Conservation (phyloP, 2,329 filamentous ascomycete species). For the Venturia effusa region DNA sequence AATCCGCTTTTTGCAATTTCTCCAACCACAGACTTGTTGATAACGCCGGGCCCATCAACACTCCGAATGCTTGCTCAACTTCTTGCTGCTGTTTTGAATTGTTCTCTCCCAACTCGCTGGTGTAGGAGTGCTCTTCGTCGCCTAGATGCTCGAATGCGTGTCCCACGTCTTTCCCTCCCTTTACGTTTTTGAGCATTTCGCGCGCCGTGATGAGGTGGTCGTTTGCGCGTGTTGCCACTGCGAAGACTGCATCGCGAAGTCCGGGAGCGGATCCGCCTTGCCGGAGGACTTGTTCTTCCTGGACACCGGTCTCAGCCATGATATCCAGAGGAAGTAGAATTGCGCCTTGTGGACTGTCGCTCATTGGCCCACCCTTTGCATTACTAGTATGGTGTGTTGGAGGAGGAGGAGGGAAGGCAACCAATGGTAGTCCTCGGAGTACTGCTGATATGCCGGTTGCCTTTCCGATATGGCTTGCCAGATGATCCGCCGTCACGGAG, state of each 20-base stretch:
- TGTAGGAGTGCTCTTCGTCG: constrained; percentile 46
- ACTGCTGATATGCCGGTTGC: constrained; percentile 80
- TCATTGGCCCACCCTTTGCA: constrained; percentile 25
- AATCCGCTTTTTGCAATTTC: constrained; percentile 67
- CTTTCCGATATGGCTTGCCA: constrained; percentile 92
- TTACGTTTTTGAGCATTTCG: constrained; percentile 78
- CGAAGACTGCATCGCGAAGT: constrained; percentile 80
- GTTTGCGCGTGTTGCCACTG: constrained; percentile 84
- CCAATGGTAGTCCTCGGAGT: constrained; percentile 73
- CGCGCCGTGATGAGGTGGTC: constrained; percentile 91
- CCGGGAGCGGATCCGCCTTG: constrained; percentile 68
- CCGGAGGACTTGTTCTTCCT: constrained; percentile 83
- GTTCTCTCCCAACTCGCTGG: constrained; percentile 21
- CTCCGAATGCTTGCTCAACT: constrained; percentile 60
- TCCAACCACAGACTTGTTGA: constrained; percentile 70
- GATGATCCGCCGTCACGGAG: constrained; percentile 78
- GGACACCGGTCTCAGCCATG: constrained; percentile 71
- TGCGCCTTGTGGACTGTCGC: constrained; percentile 44
- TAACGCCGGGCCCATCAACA: constrained; percentile 64
- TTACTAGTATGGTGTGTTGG: constrained; percentile 39
- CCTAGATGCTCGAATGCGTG: constrained; percentile 84
- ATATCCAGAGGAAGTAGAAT: constrained; percentile 79
- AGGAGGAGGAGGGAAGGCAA: constrained; percentile 65
- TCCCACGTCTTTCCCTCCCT: constrained; percentile 60
- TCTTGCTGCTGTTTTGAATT: constrained; percentile 32